A percentile compares a stretch with the other conserved stretches of the same genome.
These are phyloP conservation scores for Thelephora ganbajun DNA, from an alignment of 768 basidiomycete species.

Conservation along the genomic window DNA sequence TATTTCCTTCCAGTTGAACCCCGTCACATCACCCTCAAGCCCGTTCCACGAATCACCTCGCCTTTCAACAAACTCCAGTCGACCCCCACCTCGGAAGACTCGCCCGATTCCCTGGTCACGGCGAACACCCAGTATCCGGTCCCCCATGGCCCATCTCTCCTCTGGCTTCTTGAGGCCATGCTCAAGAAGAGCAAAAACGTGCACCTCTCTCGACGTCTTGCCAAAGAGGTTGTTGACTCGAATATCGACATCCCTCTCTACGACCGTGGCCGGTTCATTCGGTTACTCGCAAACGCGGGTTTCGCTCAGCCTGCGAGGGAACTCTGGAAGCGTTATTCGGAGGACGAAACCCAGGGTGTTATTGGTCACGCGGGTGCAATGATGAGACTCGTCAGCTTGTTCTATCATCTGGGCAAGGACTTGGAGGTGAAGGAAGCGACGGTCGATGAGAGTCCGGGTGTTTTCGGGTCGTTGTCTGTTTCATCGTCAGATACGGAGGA, in stretches of 20 bases:
- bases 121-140: conserved; percentile 29
- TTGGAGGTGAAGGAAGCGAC: neutral
- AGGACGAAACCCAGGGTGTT: conserved; percentile 23
- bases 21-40: too few species aligned
- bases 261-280: conserved; percentile 36
- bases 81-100: conserved; percentile 32
- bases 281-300: conserved; percentile 29
- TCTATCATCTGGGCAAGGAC: conserved; percentile 12
- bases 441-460: neutral
- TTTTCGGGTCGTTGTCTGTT: too few species aligned
- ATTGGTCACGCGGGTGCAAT: conserved; percentile 29
- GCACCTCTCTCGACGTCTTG: conserved; percentile 35
- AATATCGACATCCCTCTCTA: conserved; percentile 27
- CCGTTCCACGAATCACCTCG: conserved; percentile 3
- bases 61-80: conserved; percentile 13
- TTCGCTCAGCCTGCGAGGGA: conserved; percentile 32
- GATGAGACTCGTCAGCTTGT: conserved; percentile 39
- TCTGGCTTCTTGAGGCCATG: conserved; percentile 42
- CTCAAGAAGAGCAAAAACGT: conserved; percentile 21
- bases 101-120: conserved; percentile 24
- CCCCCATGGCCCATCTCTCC: conserved; percentile 30
- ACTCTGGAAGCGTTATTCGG: conserved; percentile 45
- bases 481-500: neutral
- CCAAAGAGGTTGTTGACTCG: conserved; percentile 30
- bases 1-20: neutral